Percentiles rank a stretch among this genome's conserved stretches.
These are phyloP conservation scores for Triticum monococcum DNA, from an alignment of 176 grass and related monocot species.

Conservation along the genomic window DNA sequence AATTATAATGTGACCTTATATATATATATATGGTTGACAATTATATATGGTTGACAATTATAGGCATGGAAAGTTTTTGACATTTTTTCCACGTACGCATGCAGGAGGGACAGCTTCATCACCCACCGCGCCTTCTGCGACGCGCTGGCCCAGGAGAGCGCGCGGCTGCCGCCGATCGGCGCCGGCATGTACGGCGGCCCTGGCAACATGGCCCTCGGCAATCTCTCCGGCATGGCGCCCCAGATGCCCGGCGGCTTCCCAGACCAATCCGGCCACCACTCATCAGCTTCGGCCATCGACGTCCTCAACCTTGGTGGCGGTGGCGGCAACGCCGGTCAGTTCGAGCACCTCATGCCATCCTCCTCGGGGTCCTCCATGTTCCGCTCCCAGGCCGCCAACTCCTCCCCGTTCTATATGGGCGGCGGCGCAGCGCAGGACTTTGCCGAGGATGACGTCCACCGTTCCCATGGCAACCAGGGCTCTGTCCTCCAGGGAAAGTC, in stretches of 20 bases:
- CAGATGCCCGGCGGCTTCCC: constrained; percentile 41
- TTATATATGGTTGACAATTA: not conserved
- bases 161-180: constrained; percentile 46
- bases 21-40: not conserved
- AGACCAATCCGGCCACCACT: constrained; percentile 43
- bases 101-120: constrained; percentile 98
- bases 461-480: constrained; percentile 34
- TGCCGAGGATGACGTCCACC: constrained; percentile 49
- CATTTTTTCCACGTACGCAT: not conserved
- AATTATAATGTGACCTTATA: not conserved
- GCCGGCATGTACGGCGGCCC: constrained; percentile 50
- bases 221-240: constrained; percentile 33
- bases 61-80: no score
- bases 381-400: constrained; percentile 20
- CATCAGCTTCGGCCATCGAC: constrained; percentile 37
- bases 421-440: constrained; percentile 39
- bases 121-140: constrained; percentile 98
- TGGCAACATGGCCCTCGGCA: constrained; percentile 54
- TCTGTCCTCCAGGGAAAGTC: constrained; percentile 68
- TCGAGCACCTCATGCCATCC: constrained; percentile 46
- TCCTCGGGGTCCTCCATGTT: constrained; percentile 44
- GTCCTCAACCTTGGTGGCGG: constrained; percentile 52
- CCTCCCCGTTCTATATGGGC: constrained; percentile 55
- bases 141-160: constrained; percentile 87
- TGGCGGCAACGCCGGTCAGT: constrained; percentile 24